A percentile compares a stretch with the other conserved stretches of the same genome.
These are phyloP conservation scores for Chaetomium cochliodes DNA, from an alignment of 495 filamentous ascomycete genomes.

Conservation along the genomic window DNA sequence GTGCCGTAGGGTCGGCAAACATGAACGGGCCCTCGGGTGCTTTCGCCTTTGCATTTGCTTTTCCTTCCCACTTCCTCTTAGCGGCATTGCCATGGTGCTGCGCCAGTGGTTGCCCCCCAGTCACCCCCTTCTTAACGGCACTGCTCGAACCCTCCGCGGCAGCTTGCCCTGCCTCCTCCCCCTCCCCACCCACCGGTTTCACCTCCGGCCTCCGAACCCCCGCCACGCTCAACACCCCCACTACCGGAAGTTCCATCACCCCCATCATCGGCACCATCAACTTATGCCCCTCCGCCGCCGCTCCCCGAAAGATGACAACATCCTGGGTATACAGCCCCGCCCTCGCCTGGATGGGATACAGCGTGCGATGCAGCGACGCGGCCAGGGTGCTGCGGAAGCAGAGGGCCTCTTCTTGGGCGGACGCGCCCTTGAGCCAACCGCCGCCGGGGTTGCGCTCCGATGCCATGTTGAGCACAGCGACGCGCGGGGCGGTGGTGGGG, in stretches of 20 bases:
- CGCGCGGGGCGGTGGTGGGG: conserved; percentile 29
- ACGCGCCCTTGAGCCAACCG: conserved; percentile 53
- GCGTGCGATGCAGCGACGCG: conserved; percentile 46
- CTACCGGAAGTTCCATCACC: conserved; percentile 42
- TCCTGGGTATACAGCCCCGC: conserved; percentile 57
- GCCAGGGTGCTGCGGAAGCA: conserved; percentile 62
- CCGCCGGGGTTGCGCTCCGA: conserved; percentile 53
- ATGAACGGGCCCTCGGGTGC: conserved; percentile 16
- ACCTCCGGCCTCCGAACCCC: conserved; percentile 44
- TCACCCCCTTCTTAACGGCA: background rate
- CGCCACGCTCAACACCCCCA: conserved; percentile 58
- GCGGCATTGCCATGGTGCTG: background rate
- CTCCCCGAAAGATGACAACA: conserved; percentile 56
- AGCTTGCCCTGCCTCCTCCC: no score
- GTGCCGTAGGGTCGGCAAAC: conserved; percentile 37
- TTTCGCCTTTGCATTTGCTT: background rate
- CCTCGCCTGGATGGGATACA: conserved; percentile 51
- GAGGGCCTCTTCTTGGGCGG: conserved; percentile 66
- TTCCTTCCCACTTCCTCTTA: background rate
- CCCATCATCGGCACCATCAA: conserved; percentile 36
- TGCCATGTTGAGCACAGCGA: conserved; percentile 63
- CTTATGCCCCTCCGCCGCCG: conserved; percentile 40
- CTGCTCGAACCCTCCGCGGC: background rate
- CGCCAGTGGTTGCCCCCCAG: background rate
- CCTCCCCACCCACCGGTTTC: conserved; percentile 18